Base-by-base conservation (phyloP, 1,284 basidiomycete species). In the Xerocomus amazonicus region DNA sequence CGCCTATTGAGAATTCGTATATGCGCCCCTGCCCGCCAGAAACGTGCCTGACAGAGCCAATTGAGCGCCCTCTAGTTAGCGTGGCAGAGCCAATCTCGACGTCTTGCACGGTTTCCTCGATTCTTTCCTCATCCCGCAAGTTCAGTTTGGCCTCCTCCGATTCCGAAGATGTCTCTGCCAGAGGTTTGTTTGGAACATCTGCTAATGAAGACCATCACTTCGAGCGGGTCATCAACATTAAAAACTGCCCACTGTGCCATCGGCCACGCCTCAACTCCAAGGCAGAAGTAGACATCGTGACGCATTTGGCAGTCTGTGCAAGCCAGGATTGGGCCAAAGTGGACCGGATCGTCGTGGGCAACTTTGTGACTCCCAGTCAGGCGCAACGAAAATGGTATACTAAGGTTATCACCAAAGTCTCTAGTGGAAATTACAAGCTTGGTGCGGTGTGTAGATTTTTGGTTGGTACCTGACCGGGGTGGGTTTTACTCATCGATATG, bases 351-450 rank as follows among this genome's bases (percentile, higher is more conserved):
- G 83, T 95, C 28, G 93, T 95, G 14, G 85, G 88, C n/a, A 96
- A 94, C 63, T 99, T 93, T 60, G 95, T 98, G 2, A 99, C 96
- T 0, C 89, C 91, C 13, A 86, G 80, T 56, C 96, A 99, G 72
- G 96, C 97, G 47, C 95, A 97, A 72, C 78, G 96, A 62, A 99
- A 99, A 71, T 97, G 92, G 86, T 89, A 95, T 61, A 93, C 91
- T 51, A 94, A 91, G 73, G 79, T 97, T 37, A 77, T 97, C 54
- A 78, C 80, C 45, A 92, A 92, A 71, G 83, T 96, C 3, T 87
- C 87, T 0, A 79, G 80, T 53, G 95, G 95, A 2, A 79, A 88
- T 55, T 97, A 98, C 71, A 84, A 81, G 57, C 79, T 97, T 28
- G 95, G 95, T 7, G 95, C 94, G 55, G 88, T 90, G 56, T 53